A percentile compares a stretch with the other conserved stretches of the same genome.
phyloP scores from a whole-genome alignment of 768 basidiomycete species.

The Hydnomerulius pinastri region DNA sequence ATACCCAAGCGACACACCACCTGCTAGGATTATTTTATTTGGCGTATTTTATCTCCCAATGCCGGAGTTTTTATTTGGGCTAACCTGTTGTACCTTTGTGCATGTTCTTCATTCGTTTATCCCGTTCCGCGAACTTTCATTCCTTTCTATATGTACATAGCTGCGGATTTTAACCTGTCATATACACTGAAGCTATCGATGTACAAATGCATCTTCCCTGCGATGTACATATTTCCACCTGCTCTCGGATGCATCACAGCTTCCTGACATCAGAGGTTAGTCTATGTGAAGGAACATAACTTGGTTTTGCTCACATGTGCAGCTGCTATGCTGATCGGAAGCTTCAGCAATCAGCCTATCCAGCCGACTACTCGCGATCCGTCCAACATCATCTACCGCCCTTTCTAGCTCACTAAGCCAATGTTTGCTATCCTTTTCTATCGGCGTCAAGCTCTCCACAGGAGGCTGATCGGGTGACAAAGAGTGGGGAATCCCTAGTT shows the following conservation, averaged over 20 bases:
- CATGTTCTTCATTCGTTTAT: conserved; percentile 5
- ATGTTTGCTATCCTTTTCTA: conserved; percentile 41
- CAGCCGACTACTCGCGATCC: conserved; percentile 75
- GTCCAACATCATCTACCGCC: conserved; percentile 72
- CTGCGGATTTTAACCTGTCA: conserved; percentile 4
- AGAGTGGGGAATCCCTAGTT: conserved; percentile 54
- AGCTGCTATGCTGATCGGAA: not conserved
- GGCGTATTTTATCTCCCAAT: conserved; percentile 32
- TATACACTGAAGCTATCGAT: conserved; percentile 5
- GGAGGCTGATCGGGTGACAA: conserved; percentile 40
- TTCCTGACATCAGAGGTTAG: too few species aligned
- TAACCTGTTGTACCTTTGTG: conserved; percentile 28
- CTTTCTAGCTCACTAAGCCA: conserved; percentile 74
- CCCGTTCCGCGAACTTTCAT: conserved; percentile 1
- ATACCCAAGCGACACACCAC: conserved; percentile 19
- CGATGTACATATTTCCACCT: too few species aligned
- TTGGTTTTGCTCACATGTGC: not conserved
- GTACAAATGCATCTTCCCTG: conserved; percentile 14
- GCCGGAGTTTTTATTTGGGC: conserved; percentile 19
- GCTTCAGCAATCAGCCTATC: conserved; percentile 22
- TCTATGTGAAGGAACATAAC: not conserved
- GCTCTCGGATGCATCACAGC: too few species aligned
- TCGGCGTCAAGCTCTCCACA: conserved; percentile 36
- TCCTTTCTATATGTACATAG: conserved; percentile 13
- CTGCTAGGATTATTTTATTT: conserved; percentile 25